Evolutionary conservation across 805 yeast genomes (phyloP), one percentile per base, ranked within the genome.

Genomic region (Sungouiozyma intestinalis): DNA sequence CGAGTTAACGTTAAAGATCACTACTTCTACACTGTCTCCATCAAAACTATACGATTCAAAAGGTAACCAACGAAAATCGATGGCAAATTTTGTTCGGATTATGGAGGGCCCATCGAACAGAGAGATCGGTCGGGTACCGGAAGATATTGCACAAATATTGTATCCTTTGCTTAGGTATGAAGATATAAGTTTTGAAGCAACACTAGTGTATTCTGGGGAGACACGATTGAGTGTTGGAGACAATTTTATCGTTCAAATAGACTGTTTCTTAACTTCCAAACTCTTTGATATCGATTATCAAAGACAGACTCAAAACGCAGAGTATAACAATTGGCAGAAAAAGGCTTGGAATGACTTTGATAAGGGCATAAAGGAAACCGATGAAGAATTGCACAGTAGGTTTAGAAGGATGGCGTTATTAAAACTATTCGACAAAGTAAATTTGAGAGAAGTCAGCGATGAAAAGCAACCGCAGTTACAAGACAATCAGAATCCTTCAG

Each of bases 81-180:
- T 62, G 47, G 57, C 67, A 0, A 62, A 63, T 13, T 61, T 52
- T 44, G 51, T 67, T 4, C 64, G 64, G 40, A 45, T 67, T 16
- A 44, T 55, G 35, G 63, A 61, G 39, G 45, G 54, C 2, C 40
- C 47, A 3, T 49, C 45, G 17, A 47, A 58, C 16, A 57, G 82
- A 45, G 95, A 85, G 55, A 66, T 88, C 24, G 97, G 92, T 0
- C 72, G 95, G 49, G 56, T 85, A 1, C 79, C 85, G 0, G 87
- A 81, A 48, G 82, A 76, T 39, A 66, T 76, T 24, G 86, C 94
- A 0, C 62, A 72, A 4, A 71, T 79, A 9, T 55, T 88, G 8
- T 72, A 79, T 3, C 86, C 94, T 0, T 41, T 60, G 19, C 65
- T 87, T 27, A 83, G 76, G 41, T 59, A 73, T 8, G 66, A 68